These are phyloP conservation scores for Crataegus laevigata DNA, from an alignment of 306 rosid species.

Conservation along the genomic window DNA sequence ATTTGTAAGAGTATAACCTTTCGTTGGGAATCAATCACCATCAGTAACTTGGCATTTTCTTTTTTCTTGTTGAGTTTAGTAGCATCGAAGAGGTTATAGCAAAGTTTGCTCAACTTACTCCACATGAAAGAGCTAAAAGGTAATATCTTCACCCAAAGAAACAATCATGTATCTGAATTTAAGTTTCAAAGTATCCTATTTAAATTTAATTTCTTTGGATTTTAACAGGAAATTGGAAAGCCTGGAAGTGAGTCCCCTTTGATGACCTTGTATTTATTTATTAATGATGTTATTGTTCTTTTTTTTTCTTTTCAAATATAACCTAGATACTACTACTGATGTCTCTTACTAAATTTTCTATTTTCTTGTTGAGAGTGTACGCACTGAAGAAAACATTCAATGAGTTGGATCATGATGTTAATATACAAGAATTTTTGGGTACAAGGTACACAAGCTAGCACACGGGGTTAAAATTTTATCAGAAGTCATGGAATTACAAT, in stretches of 20 bases:
- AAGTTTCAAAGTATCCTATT: neutral
- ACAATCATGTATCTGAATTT: neutral
- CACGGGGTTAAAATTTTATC: neutral
- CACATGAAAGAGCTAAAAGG: constrained; percentile 82
- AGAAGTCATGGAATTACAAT: neutral
- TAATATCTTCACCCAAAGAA: constrained; percentile 1
- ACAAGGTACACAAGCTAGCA: constrained; percentile 40
- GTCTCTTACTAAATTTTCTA: constrained; percentile 7
- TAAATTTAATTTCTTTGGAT: constrained; percentile 18
- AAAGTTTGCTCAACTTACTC: constrained; percentile 69
- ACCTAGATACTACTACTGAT: neutral
- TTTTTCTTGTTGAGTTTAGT: constrained; percentile 19
- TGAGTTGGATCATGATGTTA: constrained; percentile 78
- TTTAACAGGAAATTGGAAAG: constrained; percentile 77
- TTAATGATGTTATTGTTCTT: neutral
- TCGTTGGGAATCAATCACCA: neutral
- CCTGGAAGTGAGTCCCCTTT: constrained; percentile 57
- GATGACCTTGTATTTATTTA: neutral
- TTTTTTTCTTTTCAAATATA: neutral
- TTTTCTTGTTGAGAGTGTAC: constrained; percentile 42
- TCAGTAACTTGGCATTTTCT: neutral
- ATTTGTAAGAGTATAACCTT: neutral
- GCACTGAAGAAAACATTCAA: constrained; percentile 71
- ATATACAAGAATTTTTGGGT: constrained; percentile 64
- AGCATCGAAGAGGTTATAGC: constrained; percentile 66